Conservation (phyloP, 2,329 filamentous ascomycete genomes). For the Stachybotrys echinatus region DNA sequence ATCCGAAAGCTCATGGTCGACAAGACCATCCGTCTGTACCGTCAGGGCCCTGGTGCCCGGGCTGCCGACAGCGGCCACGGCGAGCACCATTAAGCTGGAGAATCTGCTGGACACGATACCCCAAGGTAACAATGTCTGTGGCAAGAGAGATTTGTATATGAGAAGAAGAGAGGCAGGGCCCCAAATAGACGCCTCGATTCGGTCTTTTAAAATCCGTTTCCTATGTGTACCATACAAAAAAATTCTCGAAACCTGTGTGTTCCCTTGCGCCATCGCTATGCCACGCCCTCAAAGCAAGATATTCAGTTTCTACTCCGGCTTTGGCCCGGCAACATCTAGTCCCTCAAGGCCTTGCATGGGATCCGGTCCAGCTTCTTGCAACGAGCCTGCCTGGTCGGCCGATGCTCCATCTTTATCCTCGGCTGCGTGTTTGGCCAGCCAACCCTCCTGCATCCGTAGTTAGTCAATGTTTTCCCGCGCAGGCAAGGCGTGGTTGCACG, state of each 20-base stretch:
- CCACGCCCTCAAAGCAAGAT: conserved; percentile 18
- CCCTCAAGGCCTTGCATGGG: conserved; percentile 96
- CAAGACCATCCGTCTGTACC: conserved; percentile 84
- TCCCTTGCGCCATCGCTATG: conserved; percentile 43
- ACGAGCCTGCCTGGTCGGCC: conserved; percentile 10
- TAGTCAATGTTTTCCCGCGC: conserved; percentile 5
- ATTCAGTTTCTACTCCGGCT: conserved; percentile 44
- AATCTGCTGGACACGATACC: neutral
- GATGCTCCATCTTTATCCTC: conserved; percentile 61
- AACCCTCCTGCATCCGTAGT: conserved; percentile 69
- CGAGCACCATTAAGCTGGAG: conserved; percentile 14
- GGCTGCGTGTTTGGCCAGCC: conserved; percentile 81
- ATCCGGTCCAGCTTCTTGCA: conserved; percentile 59
- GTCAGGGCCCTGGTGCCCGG: conserved; percentile 51
- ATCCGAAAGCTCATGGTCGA: conserved; percentile 78
- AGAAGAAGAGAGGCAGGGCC: conserved; percentile 13
- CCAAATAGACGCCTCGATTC: conserved; percentile 10
- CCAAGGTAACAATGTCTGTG: neutral
- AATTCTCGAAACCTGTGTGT: conserved; percentile 16
- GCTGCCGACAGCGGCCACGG: conserved; percentile 15
- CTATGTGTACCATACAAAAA: conserved; percentile 9
- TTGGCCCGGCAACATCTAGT: conserved; percentile 89
- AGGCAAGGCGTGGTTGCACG: too few relatives aligned
- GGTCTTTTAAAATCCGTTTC: conserved; percentile 16
- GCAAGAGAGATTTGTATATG: conserved; percentile 13